Evolutionary conservation across 148 eudicot species (phyloP), one percentile per base, ranked within the genome.

Genomic region (Camellia lanceoleosa): DNA sequence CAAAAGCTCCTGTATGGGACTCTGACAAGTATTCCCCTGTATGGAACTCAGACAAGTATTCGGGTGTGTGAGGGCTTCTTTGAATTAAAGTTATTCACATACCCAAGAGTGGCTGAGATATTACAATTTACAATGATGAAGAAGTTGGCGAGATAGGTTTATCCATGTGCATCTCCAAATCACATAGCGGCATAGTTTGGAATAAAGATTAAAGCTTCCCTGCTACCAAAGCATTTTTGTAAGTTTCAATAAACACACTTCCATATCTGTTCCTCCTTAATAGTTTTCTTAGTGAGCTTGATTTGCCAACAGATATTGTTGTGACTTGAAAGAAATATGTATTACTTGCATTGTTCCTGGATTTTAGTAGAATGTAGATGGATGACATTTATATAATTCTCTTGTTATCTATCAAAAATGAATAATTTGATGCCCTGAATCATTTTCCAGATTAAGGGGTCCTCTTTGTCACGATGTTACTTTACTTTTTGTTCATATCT

Each of bases 1-100:
- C 80, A 38, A 81, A 88, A 67, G 75, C 55, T 68, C 86, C 87
- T 10, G 78, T 71, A 49, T 84, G 91, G 89, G 84, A 78, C 54
- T 80, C 87, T 20, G 79, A 80, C 60, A 90, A 87, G 84, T 90
- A 90, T 78, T 84, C 85, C 72, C 86, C 87, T 10, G 78, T 71
- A 49, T 84, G 91, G 89, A 85, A 78, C 54, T 80, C 87, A 44
- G 79, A 80, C 60, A 90, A 88, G 84, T 90, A 90, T 78, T 84
- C 85, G 83, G 80, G 78, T 13, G 92, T 88, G 20, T 90, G 76
- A 82, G 70, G 71, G 62, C 49, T 56, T 59, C 58, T 58, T 59
- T 41, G 46, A 67, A 60, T 62, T 15, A 71, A 71, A 68, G 49
- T 64, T 60, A 23, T 71, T 80, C n/a, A 52, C 63, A 65, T 49